A percentile compares a stretch with the other conserved stretches of the same genome.
Conservation (phyloP, 2,329 filamentous ascomycete genomes). For the Stylonectria norvegica region DNA sequence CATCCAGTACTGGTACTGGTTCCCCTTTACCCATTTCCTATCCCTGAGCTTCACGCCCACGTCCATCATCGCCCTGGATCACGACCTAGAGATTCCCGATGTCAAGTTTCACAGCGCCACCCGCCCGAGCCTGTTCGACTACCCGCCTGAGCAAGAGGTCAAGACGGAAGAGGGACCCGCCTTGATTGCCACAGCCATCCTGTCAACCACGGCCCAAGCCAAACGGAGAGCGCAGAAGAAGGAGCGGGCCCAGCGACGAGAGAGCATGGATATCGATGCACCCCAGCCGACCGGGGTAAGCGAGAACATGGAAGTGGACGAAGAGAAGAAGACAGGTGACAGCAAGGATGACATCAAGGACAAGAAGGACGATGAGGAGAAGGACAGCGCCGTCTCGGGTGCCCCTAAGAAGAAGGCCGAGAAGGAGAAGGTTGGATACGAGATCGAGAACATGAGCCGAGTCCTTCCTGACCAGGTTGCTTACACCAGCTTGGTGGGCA, state of each 20-base stretch:
- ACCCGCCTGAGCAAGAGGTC: constrained; percentile 92
- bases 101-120: constrained; percentile 97
- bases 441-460: constrained; percentile 94
- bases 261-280: constrained; percentile 93
- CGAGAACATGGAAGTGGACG: constrained; percentile 88
- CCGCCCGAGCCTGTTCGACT: constrained; percentile 92
- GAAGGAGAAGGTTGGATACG: constrained; percentile 95
- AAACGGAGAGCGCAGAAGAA: constrained; percentile 93
- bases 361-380: constrained; percentile 60
- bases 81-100: constrained; percentile 86
- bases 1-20: constrained; percentile 99
- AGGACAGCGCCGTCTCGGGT: constrained; percentile 50
- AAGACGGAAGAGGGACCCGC: constrained; percentile 92
- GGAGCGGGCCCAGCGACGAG: constrained; percentile 80
- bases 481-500: constrained; percentile 88
- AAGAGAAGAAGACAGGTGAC: constrained; percentile 53
- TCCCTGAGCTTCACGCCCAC: constrained; percentile 96
- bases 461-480: constrained; percentile 91
- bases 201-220: constrained; percentile 95
- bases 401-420: constrained; percentile 83
- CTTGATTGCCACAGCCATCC: constrained; percentile 88
- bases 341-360: constrained; percentile 58
- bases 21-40: constrained; percentile 96
- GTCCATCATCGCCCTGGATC: constrained; percentile 89
- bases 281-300: constrained; percentile 57